Base-by-base conservation (phyloP, 352 stramenopile species). In the Globisporangium takayamanum region DNA sequence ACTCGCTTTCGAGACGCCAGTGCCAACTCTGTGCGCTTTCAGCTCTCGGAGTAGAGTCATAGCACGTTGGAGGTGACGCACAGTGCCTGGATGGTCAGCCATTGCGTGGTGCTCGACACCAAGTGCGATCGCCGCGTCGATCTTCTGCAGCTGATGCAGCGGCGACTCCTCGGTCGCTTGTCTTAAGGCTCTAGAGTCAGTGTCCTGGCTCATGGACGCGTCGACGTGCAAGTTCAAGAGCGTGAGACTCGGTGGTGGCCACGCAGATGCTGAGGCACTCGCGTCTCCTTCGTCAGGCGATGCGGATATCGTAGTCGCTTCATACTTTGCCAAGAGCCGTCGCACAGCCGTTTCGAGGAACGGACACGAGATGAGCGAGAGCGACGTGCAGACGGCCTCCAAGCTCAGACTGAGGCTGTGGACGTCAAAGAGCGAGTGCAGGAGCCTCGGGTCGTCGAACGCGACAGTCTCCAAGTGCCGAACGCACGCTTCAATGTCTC, bases 321-420 rank as follows among this genome's bases (percentile, higher is more conserved):
- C 60, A 22, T 79, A 56, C 15, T 39, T 65, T 22, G 69, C 65
- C 0, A 89, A 59, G 3, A 89, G 26, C 12, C 54, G 66, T 47
- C 73, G 71, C 33, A 70, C 69, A 39, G 59, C 42, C 2, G 55
- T 62, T 64, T 89, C 75, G 37, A 85, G 47, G 36, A 57, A 54
- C 33, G 73, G 66, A 47, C 74, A 81, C 10, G 75, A 84, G 61
- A 81, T 73, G 36, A 91, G 42, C 3, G 73, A 83, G 14, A 89
- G 51, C 18, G 75, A 68, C 53, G 77, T 76, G 60, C 73, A 84
- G 1, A 86, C 56, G 6, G 73, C 71, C 63, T 83, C 70, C 57
- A 91, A 66, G 45, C 78, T 87, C 39, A 44, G 49, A 22, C 69
- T 30, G 30, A 72, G 39, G 18, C 61, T 65, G 37, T 62, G 22